Conservation (phyloP, 2,329 filamentous ascomycete species). For the Ceratocystis lukuohia region DNA sequence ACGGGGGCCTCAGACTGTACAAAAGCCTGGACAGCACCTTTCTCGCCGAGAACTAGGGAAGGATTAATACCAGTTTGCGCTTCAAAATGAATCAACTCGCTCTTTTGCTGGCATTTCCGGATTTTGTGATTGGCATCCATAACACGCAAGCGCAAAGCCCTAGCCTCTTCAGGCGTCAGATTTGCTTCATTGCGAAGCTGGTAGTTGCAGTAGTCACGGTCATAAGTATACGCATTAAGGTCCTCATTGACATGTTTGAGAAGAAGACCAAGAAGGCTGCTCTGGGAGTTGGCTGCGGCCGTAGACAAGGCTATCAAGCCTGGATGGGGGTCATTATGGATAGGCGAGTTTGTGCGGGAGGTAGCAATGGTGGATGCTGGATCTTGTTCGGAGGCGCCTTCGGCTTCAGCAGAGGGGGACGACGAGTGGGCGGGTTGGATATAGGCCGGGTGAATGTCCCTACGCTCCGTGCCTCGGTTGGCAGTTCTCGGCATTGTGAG, state of each 20-base stretch:
- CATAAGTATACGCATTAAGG: conserved; percentile 31
- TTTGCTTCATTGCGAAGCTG: conserved; percentile 26
- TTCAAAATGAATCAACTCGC: conserved; percentile 26
- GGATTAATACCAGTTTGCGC: conserved; percentile 22
- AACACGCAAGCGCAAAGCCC: conserved; percentile 31
- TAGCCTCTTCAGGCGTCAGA: conserved; percentile 31
- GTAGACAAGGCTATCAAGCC: conserved; percentile 14
- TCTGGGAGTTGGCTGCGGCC: conserved; percentile 12
- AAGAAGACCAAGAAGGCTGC: conserved; percentile 15
- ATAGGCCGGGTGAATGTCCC: conserved; percentile 2
- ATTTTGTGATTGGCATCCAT: conserved; percentile 34
- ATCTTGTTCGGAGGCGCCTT: neutral
- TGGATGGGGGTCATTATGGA: neutral
- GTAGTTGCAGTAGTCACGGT: conserved; percentile 31
- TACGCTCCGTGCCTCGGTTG: neutral
- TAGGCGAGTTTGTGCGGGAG: neutral
- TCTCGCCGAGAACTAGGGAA: conserved; percentile 17
- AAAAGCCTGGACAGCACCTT: conserved; percentile 19
- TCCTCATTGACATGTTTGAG: conserved; percentile 31
- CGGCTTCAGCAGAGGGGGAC: conserved; percentile 1
- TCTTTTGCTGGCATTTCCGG: conserved; percentile 31
- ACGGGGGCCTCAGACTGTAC: conserved; percentile 11
- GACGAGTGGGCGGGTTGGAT: conserved; percentile 1
- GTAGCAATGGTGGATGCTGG: conserved; percentile 11
- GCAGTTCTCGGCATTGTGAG: neutral